Conservation (phyloP, 371 early-diverging fungal species). For the Haplosporangium sp. region DNA sequence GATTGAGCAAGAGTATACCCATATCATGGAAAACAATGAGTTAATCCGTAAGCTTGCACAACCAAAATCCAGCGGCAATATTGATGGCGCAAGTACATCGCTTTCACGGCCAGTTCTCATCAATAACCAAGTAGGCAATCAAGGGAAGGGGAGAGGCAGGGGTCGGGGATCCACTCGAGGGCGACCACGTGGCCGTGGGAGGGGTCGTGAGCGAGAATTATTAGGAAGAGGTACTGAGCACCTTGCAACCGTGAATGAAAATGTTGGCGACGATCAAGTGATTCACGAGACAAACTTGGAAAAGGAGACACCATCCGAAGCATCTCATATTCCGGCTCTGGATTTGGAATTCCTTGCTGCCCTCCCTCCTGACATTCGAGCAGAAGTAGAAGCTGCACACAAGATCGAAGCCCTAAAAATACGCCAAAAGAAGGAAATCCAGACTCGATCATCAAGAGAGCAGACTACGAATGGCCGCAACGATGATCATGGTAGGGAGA, state of each 20-base stretch:
- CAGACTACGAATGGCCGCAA: neutral
- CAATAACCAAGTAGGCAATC: constrained; percentile 2
- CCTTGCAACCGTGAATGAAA: neutral
- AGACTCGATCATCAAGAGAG: neutral
- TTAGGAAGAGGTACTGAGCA: neutral
- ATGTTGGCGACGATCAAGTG: neutral
- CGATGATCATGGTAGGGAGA: neutral
- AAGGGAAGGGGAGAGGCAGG: constrained; percentile 6
- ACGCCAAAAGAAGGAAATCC: constrained; percentile 17
- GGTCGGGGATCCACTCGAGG: constrained; percentile 16
- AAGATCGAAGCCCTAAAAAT: constrained; percentile 20
- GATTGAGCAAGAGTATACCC: constrained; percentile 53
- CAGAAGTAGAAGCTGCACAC: constrained; percentile 30
- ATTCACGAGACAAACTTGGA: neutral
- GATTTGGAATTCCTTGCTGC: constrained; percentile 41
- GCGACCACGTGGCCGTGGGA: constrained; percentile 14
- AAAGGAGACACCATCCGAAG: neutral
- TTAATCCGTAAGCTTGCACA: constrained; percentile 34
- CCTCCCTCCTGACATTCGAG: constrained; percentile 41
- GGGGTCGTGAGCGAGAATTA: constrained; percentile 12
- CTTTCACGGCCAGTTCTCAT: neutral
- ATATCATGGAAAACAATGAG: constrained; percentile 35
- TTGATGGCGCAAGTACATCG: neutral
- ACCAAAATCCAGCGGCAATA: neutral
- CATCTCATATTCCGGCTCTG: constrained; percentile 9